Evolutionary conservation across 1,139 yeast species (phyloP).

Genomic region (Kurtzmaniella natalensis): DNA sequence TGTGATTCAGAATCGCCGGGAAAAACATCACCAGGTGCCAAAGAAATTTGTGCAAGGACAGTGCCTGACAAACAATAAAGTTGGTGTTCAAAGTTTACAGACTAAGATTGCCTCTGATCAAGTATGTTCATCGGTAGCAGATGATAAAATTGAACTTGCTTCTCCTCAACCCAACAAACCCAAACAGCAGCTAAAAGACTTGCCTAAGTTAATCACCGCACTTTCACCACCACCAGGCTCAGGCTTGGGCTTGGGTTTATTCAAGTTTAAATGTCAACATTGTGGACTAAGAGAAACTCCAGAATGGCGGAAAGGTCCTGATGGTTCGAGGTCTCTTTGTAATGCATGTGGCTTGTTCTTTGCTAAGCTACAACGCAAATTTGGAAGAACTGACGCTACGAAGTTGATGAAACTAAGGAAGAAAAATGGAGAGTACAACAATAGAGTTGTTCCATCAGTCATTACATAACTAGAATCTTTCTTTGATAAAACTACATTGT

Average conservation of each 20-base stretch:
- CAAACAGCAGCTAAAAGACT: too few relatives aligned
- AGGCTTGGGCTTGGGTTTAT: too few relatives aligned
- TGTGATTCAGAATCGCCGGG: background rate
- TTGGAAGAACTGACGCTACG: conserved; percentile 15
- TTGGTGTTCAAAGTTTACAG: too few relatives aligned
- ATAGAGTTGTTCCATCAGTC: conserved; percentile 13
- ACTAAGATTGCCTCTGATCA: too few relatives aligned
- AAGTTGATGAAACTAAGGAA: conserved; percentile 10
- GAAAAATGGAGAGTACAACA: conserved; percentile 5
- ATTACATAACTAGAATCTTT: background rate
- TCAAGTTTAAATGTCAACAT: conserved; percentile 9
- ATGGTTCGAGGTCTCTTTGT: conserved; percentile 21
- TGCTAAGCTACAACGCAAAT: conserved; percentile 19
- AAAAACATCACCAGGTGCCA: background rate
- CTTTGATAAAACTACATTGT: too few relatives aligned
- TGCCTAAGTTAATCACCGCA: too few relatives aligned
- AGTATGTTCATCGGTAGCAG: too few relatives aligned
- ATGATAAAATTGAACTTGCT: too few relatives aligned
- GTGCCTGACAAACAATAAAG: too few relatives aligned
- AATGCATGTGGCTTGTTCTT: conserved; percentile 27
- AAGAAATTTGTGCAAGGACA: too few relatives aligned
- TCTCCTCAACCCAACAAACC: too few relatives aligned
- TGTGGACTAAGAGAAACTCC: conserved; percentile 22
- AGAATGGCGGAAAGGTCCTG: conserved; percentile 27
- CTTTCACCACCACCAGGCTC: background rate